Conservation (phyloP, 2,329 filamentous ascomycete species). For the Fusarium humuli region DNA sequence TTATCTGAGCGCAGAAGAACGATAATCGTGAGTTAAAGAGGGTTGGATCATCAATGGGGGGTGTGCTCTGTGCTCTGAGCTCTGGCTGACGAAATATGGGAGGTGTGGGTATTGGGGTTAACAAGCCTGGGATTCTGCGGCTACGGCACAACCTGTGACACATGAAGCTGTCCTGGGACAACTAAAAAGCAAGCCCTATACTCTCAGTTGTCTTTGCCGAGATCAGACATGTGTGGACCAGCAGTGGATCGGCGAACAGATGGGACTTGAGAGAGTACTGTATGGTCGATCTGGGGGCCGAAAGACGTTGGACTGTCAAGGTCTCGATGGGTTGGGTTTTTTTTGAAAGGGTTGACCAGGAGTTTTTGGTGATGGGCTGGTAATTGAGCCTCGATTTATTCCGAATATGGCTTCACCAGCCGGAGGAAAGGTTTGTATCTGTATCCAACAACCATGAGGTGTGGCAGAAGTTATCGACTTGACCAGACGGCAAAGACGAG, state of each 20-base stretch:
- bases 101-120: constrained; percentile 25
- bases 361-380: background rate
- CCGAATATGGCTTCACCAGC: constrained; percentile 6
- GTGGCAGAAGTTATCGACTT: constrained; percentile 19
- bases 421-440: constrained; percentile 1
- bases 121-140: constrained; percentile 38
- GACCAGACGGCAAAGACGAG: constrained; percentile 22
- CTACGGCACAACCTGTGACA: constrained; percentile 42
- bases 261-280: constrained; percentile 19
- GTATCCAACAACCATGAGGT: constrained; percentile 16
- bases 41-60: constrained; percentile 30
- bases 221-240: constrained; percentile 36
- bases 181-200: constrained; percentile 9
- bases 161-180: constrained; percentile 16
- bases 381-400: constrained; percentile 3
- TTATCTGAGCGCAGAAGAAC: constrained; percentile 10
- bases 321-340: background rate
- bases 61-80: constrained; percentile 3
- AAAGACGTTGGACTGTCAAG: background rate
- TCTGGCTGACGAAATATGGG: constrained; percentile 30
- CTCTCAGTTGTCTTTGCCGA: constrained; percentile 21
- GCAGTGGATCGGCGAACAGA: constrained; percentile 35
- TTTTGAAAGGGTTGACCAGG: constrained; percentile 16
- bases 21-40: constrained; percentile 11
- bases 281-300: constrained; percentile 30